phyloP scores from a whole-genome alignment of 352 stramenopile species.

The Pythium phragmitis region DNA sequence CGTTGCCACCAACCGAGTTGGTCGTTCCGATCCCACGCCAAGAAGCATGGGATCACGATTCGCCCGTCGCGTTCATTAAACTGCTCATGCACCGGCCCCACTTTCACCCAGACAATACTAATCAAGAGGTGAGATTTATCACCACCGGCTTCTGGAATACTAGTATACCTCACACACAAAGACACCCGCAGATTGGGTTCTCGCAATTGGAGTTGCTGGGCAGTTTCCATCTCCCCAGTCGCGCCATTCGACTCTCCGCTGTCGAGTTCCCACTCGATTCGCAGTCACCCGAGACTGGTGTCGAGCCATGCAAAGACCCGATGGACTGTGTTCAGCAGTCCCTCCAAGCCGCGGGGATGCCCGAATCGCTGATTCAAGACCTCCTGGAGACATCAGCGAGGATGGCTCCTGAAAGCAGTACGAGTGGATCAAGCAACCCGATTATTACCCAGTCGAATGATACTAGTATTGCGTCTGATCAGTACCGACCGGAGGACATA shows the following conservation, averaged over 20 bases:
- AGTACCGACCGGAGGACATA: background rate
- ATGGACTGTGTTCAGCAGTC: background rate
- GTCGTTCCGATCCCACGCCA: background rate
- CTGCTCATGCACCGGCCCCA: constrained; percentile 13
- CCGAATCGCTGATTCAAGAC: background rate
- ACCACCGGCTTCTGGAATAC: background rate
- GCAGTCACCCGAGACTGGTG: background rate
- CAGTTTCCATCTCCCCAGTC: constrained; percentile 12
- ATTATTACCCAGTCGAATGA: too few relatives aligned
- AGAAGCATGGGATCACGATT: background rate
- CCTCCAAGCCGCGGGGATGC: background rate
- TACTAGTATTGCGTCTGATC: too few relatives aligned
- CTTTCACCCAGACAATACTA: constrained; percentile 11
- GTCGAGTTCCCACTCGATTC: background rate
- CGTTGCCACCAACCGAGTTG: constrained; percentile 7
- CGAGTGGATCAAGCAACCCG: too few relatives aligned
- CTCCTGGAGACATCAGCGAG: background rate
- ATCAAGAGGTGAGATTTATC: constrained; percentile 9
- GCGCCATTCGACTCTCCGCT: background rate
- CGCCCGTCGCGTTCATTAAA: constrained; percentile 16
- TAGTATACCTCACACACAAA: background rate
- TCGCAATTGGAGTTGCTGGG: constrained; percentile 16
- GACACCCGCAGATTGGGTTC: constrained; percentile 1
- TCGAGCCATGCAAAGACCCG: background rate
- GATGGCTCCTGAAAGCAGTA: background rate